Conservation (phyloP, 2,329 filamentous ascomycete genomes). For the Fusarium torulosum region DNA sequence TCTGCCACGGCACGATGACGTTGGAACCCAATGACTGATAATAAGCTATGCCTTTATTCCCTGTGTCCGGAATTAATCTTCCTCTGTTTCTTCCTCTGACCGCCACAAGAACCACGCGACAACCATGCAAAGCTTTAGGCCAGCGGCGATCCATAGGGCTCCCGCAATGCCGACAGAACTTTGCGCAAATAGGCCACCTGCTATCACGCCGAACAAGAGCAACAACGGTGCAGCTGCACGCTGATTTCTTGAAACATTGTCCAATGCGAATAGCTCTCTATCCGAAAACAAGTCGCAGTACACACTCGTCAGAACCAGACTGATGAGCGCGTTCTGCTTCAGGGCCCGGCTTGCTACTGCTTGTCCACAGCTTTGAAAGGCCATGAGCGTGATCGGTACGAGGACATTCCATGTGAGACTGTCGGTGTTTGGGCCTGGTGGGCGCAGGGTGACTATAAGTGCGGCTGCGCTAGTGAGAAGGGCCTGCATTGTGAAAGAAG, state of each 20-base stretch:
- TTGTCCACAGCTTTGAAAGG: constrained; percentile 83
- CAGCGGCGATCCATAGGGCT: constrained; percentile 69
- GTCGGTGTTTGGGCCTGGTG: constrained; percentile 54
- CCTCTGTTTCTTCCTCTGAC: constrained; percentile 54
- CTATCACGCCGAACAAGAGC: constrained; percentile 63
- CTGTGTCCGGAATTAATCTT: constrained; percentile 5
- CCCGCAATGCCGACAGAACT: constrained; percentile 62
- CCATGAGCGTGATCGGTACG: constrained; percentile 75
- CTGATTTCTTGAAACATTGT: constrained; percentile 64
- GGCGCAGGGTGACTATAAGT: constrained; percentile 62
- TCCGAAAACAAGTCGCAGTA: constrained; percentile 86
- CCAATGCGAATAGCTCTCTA: constrained; percentile 57
- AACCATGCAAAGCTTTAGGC: constrained; percentile 68
- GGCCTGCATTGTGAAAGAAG: constrained; percentile 67
- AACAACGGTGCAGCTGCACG: constrained; percentile 62
- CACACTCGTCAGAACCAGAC: constrained; percentile 82
- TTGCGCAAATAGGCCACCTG: constrained; percentile 62
- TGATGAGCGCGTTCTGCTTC: constrained; percentile 77
- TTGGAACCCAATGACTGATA: constrained; percentile 1
- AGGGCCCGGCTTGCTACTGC: constrained; percentile 80
- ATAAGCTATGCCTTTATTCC: neutral
- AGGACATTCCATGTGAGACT: constrained; percentile 70
- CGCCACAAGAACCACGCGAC: constrained; percentile 73
- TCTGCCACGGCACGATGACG: constrained; percentile 23
- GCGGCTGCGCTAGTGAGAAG: constrained; percentile 65